Evolutionary conservation across 2,329 filamentous ascomycete species (phyloP).

Genomic region (Phaeosphaeria sp.): DNA sequence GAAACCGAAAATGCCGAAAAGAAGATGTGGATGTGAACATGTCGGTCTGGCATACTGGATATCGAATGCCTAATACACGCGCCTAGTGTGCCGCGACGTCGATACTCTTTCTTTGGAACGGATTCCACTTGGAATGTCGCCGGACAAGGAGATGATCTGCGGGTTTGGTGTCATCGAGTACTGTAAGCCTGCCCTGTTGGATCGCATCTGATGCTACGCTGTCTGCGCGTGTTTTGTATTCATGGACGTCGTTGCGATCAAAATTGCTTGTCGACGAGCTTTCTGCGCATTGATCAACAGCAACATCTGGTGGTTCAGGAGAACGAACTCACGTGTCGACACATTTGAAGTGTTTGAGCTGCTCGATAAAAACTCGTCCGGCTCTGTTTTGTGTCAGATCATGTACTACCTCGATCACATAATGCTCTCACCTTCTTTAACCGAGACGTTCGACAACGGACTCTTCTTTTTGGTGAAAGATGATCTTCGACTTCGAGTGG

Average conservation of each 20-base stretch:
- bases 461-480: slow-evolving; percentile 19
- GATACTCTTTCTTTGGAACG: slow-evolving; percentile 15
- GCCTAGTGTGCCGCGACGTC: slow-evolving; percentile 15
- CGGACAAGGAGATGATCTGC: not conserved
- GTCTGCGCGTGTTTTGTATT: not conserved
- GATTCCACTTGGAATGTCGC: slow-evolving; percentile 12
- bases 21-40: not conserved
- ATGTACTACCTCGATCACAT: not conserved
- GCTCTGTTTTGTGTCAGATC: slow-evolving; percentile 7
- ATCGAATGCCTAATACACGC: not conserved
- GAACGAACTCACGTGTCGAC: not conserved
- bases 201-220: not conserved
- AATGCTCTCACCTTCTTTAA: slow-evolving; percentile 10
- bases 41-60: not conserved
- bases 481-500: slow-evolving; percentile 15
- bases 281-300: slow-evolving; percentile 4
- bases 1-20: not conserved
- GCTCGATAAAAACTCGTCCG: slow-evolving; percentile 7
- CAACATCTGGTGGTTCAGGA: not conserved
- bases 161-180: not conserved
- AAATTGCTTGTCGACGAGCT: not conserved
- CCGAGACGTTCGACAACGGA: slow-evolving; percentile 20
- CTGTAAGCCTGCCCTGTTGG: not conserved
- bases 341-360: slow-evolving; percentile 8
- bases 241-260: not conserved